Percentiles rank a stretch among this genome's conserved stretches.
Conservation (phyloP, 2,329 filamentous ascomycete genomes). For the Claviceps quebecensis region DNA sequence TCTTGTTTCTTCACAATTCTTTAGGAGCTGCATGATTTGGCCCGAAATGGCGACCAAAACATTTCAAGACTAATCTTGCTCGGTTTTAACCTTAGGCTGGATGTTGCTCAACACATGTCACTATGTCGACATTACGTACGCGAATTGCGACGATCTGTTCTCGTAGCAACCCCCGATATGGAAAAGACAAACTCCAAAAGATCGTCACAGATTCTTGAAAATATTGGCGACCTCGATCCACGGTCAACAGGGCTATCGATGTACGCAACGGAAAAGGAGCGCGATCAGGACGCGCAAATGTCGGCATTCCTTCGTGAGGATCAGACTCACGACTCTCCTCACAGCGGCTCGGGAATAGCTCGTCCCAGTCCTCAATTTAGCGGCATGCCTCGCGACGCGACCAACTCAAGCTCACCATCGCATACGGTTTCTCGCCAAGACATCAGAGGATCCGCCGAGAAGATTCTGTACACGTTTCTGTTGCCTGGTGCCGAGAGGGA, state of each 20-base stretch:
- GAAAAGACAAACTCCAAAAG: slow-evolving; percentile 70
- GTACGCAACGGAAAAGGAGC: slow-evolving; percentile 56
- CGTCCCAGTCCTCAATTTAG: slow-evolving; percentile 43
- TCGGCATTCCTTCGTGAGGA: slow-evolving; percentile 75
- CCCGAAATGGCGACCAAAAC: neutral
- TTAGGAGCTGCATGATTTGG: neutral
- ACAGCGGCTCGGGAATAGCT: slow-evolving; percentile 31
- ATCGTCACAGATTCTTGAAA: slow-evolving; percentile 68
- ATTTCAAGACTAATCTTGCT: neutral
- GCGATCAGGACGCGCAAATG: slow-evolving; percentile 74
- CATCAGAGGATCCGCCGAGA: slow-evolving; percentile 85
- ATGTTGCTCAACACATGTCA: slow-evolving; percentile 98
- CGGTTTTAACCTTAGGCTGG: slow-evolving; percentile 53
- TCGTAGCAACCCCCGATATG: slow-evolving; percentile 82
- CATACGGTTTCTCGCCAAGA: slow-evolving; percentile 80
- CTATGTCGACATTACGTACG: slow-evolving; percentile 94
- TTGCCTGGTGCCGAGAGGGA: slow-evolving; percentile 92
- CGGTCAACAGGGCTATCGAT: slow-evolving; percentile 45
- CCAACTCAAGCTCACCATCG: slow-evolving; percentile 69
- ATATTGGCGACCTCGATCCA: slow-evolving; percentile 51
- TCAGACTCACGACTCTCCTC: slow-evolving; percentile 39
- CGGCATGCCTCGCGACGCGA: slow-evolving; percentile 41
- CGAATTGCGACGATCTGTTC: slow-evolving; percentile 81
- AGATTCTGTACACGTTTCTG: slow-evolving; percentile 96
- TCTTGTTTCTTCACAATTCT: no score